Conservation (phyloP, 1,284 basidiomycete species). For the Wolfiporia cocos region DNA sequence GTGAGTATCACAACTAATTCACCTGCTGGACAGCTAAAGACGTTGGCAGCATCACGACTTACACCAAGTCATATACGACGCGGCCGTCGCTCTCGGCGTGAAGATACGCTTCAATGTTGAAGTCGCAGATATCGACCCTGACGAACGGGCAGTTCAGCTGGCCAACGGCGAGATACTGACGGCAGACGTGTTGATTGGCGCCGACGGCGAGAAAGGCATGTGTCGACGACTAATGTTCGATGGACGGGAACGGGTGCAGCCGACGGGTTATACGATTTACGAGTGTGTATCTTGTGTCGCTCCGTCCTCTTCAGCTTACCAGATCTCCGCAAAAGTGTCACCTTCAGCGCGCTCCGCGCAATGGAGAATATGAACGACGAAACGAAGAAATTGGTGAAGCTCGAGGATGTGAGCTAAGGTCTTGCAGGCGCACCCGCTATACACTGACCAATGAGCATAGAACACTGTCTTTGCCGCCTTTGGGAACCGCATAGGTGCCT, state of each 20-base stretch:
- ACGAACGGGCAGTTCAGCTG: constrained; percentile 31
- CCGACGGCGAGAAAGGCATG: constrained; percentile 42
- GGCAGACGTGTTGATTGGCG: constrained; percentile 59
- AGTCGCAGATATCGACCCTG: constrained; percentile 17
- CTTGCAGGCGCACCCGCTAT: no score
- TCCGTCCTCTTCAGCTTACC: not conserved
- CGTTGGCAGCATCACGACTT: constrained; percentile 34
- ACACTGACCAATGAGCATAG: constrained; percentile 25
- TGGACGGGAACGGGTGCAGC: constrained; percentile 26
- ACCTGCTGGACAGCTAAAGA: not conserved
- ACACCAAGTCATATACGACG: constrained; percentile 32
- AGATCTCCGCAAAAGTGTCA: not conserved
- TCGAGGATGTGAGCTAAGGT: constrained; percentile 2
- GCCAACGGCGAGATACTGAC: constrained; percentile 38
- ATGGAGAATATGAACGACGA: constrained; percentile 1
- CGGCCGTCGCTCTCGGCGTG: constrained; percentile 32
- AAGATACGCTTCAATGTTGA: constrained; percentile 15
- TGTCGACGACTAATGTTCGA: constrained; percentile 25
- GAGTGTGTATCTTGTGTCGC: constrained; percentile 29
- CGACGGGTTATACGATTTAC: constrained; percentile 31
- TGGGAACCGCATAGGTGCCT: constrained; percentile 29
- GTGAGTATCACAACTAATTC: constrained; percentile 33
- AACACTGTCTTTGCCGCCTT: constrained; percentile 33
- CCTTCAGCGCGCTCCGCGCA: not conserved
- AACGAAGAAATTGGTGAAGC: not conserved